Evolutionary conservation across 208 protist species (phyloP).

Genomic region (Sergeia podlipaevii): DNA sequence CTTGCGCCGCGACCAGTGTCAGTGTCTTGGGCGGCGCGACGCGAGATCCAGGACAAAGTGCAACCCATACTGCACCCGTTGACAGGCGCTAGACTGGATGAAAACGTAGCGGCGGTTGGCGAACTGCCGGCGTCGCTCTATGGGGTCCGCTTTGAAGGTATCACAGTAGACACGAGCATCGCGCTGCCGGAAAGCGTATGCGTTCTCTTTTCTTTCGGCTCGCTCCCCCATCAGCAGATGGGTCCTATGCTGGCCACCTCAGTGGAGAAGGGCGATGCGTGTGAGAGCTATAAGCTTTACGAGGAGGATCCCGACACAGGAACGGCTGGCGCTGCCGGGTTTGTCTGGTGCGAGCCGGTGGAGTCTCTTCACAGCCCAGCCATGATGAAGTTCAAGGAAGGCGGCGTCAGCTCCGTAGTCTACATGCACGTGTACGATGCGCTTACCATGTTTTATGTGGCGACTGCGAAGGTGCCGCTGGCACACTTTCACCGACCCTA

Average conservation of each 20-base stretch:
- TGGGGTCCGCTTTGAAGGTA: constrained; percentile 83
- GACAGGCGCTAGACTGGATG: constrained; percentile 47
- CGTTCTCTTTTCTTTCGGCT: constrained; percentile 83
- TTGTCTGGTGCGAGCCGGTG: constrained; percentile 83
- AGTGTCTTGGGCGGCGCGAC: constrained; percentile 65
- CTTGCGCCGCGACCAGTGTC: constrained; percentile 56
- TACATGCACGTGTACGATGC: constrained; percentile 88
- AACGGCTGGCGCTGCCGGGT: constrained; percentile 33
- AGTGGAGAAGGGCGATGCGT: constrained; percentile 49
- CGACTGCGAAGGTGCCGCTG: constrained; percentile 50
- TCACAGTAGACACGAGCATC: constrained; percentile 69
- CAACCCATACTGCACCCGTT: constrained; percentile 80
- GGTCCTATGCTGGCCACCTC: constrained; percentile 46
- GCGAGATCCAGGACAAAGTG: constrained; percentile 48
- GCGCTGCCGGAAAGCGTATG: constrained; percentile 63
- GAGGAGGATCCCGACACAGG: constrained; percentile 7
- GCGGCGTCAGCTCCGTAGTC: constrained; percentile 25
- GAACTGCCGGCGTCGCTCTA: constrained; percentile 40
- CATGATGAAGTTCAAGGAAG: constrained; percentile 63
- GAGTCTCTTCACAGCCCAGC: constrained; percentile 31
- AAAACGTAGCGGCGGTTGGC: constrained; percentile 29
- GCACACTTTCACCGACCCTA: constrained; percentile 67
- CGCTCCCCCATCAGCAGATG: constrained; percentile 74
- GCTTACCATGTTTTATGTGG: constrained; percentile 88
- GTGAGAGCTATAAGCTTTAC: constrained; percentile 62